Evolutionary conservation across 2,329 filamentous ascomycete species (phyloP), one percentile per base, ranked within the genome.

Genomic region (Monosporascus ibericus): DNA sequence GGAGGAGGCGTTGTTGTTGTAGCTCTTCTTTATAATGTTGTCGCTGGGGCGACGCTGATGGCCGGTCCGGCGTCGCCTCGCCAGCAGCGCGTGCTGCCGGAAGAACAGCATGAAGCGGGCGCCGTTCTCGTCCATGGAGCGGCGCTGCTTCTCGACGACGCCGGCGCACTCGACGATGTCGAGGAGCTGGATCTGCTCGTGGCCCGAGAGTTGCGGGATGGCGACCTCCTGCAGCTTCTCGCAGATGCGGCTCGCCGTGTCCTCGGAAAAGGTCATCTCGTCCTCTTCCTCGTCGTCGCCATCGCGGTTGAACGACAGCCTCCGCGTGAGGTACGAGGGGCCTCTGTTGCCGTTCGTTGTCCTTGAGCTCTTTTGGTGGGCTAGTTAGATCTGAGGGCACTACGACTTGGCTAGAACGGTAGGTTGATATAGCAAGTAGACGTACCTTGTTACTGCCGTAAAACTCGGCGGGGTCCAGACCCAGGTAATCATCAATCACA

Each of bases 41-140:
- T 5, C 30, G 30, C 5, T 34, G 30, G 30, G 11, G 11, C 9
- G 30, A 11, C 9, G 30, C 30, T 34, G 30, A 34, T 14, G 30
- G 30, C 30, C 30, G 30, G 30, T 34, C 30, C 30, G 30, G 30
- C 30, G 30, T 5, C 30, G 30, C 30, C 30, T 14, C 9, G 30
- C 30, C 27, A 86, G 82, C 47, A 95, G 74, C 48, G 84, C 84
- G 65, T 92, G 85, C 63, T 95, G 88, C 20, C 90, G 81, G 72
- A 92, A 94, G 70, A 94, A 94, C 14, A 96, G 76, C 71, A 96
- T 82, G 68, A 92, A 96, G 44, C 90, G 84, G 8, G 88, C 87
- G 3, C 88, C 92, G 63, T 96, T 95, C 62, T 90, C 88, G 63
- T 96, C 92, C 72, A 96, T 87, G 3, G 91, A 95, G 6, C 90